Base-by-base conservation (phyloP, 1,139 yeast species). In the Lodderomyces beijingensis region DNA sequence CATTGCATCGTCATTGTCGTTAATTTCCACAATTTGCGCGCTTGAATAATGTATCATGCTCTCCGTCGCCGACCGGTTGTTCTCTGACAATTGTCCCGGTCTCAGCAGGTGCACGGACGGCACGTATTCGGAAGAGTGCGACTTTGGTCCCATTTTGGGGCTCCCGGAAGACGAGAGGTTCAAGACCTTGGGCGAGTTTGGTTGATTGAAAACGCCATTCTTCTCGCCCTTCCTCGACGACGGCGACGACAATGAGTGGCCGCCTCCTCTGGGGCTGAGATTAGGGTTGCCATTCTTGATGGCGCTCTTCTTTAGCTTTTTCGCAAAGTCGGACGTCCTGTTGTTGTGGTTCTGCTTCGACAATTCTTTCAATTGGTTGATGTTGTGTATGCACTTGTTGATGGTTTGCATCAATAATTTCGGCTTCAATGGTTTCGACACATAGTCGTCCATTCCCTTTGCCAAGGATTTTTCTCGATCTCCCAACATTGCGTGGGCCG, bases 401-500 rank as follows among this genome's bases (percentile, higher is more conserved):
- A 85, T 85, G 3, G 95, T 85, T 58, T 85, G 95, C 55, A 85
- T 79, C 49, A 85, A 65, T 41, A 85, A 62, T 42, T 83, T 80
- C 2, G 95, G 95, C 53, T 85, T 86, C 54, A 86, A 67, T 1
- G 95, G 95, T 53, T 86, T 86, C 12, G 91, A 80, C 30, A 86
- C 76, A 53, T 86, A 86, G 51, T 85, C 95, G 55, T 86, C 95
- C 95, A 86, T 86, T 37, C 88, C 94, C 29, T 88, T 87, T 38
- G 84, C 84, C 57, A 85, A 67, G 37, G 94, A 85, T 46, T 84
- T 73, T 54, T 85, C 95, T 38, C 95, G 65, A 55, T 86, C 95
- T 27, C 93, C 93, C 63, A 85, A 68, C 94, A 85, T 85, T 4
- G 95, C 95, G 55, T 86, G 95, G 0, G 95, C 95, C 0, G 95